phyloP scores from a whole-genome alignment of 129 eudicot genomes.

The Heracleum sosnowskyi region DNA sequence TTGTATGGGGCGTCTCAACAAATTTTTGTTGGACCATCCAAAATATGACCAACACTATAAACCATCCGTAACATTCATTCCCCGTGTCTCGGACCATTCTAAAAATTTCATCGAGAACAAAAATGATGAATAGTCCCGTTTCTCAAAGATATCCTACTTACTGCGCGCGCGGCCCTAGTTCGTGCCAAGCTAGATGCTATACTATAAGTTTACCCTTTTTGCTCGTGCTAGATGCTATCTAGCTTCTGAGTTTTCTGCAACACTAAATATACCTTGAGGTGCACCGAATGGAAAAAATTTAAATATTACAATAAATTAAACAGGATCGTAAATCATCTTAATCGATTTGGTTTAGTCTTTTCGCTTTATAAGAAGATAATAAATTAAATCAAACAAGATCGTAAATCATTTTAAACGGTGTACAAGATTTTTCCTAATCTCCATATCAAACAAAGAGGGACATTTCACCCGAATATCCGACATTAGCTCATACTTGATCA shows the following conservation, averaged over 20 bases:
- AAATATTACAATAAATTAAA: too few species aligned
- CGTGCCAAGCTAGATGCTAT: neutral
- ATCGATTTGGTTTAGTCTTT: too few species aligned
- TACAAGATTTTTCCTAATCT: too few species aligned
- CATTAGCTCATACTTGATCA: too few species aligned
- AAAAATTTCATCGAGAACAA: neutral
- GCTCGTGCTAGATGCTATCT: neutral
- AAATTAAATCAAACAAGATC: too few species aligned
- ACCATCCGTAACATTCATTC: neutral
- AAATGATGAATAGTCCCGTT: neutral
- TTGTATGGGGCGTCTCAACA: neutral
- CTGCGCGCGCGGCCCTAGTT: conserved; percentile 1
- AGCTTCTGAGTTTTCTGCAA: neutral
- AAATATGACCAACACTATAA: neutral
- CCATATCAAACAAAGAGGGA: too few species aligned
- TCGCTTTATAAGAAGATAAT: too few species aligned
- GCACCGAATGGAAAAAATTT: neutral
- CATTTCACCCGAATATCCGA: too few species aligned
- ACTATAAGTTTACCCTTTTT: neutral
- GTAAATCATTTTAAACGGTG: too few species aligned
- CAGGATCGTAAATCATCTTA: too few species aligned
- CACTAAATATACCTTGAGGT: neutral
- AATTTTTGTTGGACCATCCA: neutral
- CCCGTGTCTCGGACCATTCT: conserved; percentile 1
- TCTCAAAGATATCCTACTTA: neutral